Evolutionary conservation across 2,329 filamentous ascomycete genomes (phyloP).

Genomic region (Drechslera avenae): DNA sequence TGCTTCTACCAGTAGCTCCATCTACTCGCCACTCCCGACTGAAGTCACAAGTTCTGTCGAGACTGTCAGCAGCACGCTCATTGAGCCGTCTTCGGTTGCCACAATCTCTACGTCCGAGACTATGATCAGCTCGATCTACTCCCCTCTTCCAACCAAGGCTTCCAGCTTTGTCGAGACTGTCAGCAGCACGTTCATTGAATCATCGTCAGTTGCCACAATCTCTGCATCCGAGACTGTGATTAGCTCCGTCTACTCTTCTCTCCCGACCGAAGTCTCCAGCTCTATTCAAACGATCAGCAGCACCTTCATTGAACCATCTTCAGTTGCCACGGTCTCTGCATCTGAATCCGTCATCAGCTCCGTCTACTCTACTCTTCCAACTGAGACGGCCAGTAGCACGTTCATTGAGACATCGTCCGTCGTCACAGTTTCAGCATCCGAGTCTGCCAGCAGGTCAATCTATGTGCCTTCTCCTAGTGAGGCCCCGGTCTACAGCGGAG

Average conservation of each 20-base stretch:
- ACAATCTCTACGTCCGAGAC: background rate
- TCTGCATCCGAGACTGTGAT: conserved; percentile 1
- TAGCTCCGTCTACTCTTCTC: background rate
- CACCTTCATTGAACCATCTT: background rate
- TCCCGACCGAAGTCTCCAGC: background rate
- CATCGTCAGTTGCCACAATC: conserved; percentile 3
- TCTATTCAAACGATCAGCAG: background rate
- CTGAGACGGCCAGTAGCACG: background rate
- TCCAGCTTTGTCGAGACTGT: background rate
- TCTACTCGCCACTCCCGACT: background rate
- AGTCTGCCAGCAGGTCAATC: background rate
- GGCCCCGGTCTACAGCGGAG: background rate
- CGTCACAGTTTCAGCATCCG: background rate
- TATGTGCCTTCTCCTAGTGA: background rate
- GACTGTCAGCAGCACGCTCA: background rate
- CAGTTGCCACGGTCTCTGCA: background rate
- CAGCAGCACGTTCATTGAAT: background rate
- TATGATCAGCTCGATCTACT: no score
- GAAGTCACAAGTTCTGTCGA: background rate
- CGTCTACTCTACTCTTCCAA: background rate
- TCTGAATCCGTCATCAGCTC: background rate
- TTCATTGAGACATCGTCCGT: conserved; percentile 13
- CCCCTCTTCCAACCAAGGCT: background rate
- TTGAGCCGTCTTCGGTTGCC: background rate
- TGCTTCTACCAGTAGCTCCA: background rate